Base-by-base conservation (phyloP, 352 stramenopile genomes). In the Phytophthora capsici region DNA sequence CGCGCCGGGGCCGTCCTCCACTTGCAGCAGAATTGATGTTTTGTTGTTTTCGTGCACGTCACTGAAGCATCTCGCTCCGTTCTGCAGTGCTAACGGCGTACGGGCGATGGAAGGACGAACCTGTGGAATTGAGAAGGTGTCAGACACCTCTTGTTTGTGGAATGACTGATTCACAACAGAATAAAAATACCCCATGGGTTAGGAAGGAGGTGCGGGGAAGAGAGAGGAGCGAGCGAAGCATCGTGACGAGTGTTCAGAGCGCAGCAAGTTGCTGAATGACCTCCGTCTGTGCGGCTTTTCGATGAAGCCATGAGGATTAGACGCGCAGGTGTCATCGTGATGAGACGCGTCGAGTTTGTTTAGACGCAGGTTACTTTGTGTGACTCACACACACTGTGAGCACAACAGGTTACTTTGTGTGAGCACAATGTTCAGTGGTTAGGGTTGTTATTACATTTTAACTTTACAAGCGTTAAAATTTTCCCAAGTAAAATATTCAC, bases 1-100 rank as follows among this genome's bases (percentile, higher is more conserved):
- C 17, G 95, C 90, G 16, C 96, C 96, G 20, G 83, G 79, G 3
- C 78, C 74, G 51, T 94, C 86, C 55, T 88, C 75, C 17, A 91
- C 82, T 48, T 94, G 78, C n/a, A 94, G 67, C 53, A 91, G 58
- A 43, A 94, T 75, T 55, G 82, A 90, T 41, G 82, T 94, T 81
- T 94, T 94, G 59, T 73, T 67, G 65, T 86, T 66, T 47, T 90
- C 84, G 20, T 22, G 22, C 36, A 55, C 32, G 0, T 63, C 51
- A 9, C 78, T 71, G 34, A 69, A 73, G 41, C 16, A 32, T 8
- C 60, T 55, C 46, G 55, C 41, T 10, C 52, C 25, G n/a, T 34
- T 36, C 51, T 47, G 58, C 20, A 65, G 57, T 20, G 37, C 56
- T 6, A 57, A 62, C 7, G 50, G 26, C 22, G 32, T 4, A 8